Base-by-base conservation (phyloP, 345 rosid genomes). In the Brassica cretica region DNA sequence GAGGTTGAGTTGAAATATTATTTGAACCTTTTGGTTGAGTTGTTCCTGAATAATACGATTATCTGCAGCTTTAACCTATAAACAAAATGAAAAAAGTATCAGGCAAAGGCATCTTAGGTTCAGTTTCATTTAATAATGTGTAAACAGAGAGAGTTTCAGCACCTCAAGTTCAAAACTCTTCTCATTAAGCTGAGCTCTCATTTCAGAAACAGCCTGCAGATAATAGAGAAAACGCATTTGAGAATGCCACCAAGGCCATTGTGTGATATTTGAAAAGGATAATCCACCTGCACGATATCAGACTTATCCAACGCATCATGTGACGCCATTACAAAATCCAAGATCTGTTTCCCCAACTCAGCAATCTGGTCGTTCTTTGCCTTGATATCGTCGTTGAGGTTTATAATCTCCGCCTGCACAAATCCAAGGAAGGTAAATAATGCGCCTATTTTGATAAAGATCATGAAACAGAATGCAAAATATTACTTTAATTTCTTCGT, bases 151-250 rank as follows among this genome's bases (percentile, higher is more conserved):
- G 73, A 68, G 82, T 73, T 61, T 44, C 59, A 68, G 85, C 72
- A 95, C 99, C 99, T 95, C 97, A 18, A 95, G 97, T 84, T 95
- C 99, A 64, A 95, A 90, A 56, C 97, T 91, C 85, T 91, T 93
- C 85, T 95, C 98, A 82, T 91, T 89, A 82, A 95, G 84, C 75
- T 90, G 96, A 32, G 85, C 86, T 75, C 80, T 82, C 87, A 95
- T 81, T 74, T 90, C 97, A 72, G 91, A 90, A 70, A 95, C 78
- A 35, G 86, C 82, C 97, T 95, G 96, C 83, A 76, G 70, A 80
- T 72, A 30, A 27, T 65, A 78, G 82, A 83, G 78, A 73, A 72
- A 71, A 72, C 74, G 64, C 18, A 71, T 41, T 63, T 70, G 75
- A 62, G 75, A 58, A 60, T 68, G 8, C 27, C 14, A 71, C 14